phyloP scores from a whole-genome alignment of 805 yeast species.

The Monosporozyma servazzii region DNA sequence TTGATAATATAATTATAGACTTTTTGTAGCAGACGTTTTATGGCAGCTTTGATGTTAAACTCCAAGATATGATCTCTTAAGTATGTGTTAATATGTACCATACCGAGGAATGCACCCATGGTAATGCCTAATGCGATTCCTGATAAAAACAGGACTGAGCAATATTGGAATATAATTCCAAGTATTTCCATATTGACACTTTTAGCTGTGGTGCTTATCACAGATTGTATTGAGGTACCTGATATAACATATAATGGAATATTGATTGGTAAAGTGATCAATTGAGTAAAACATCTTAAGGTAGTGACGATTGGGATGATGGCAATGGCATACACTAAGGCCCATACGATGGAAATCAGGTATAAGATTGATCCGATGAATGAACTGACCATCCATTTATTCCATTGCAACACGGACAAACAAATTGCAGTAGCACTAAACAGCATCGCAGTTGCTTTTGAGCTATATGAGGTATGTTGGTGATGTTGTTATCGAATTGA shows the following conservation, averaged over 20 bases:
- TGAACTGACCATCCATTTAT: background rate
- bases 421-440: background rate
- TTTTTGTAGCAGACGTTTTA: background rate
- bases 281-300: background rate
- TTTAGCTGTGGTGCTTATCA: slow-evolving; percentile 12
- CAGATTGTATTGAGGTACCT: slow-evolving; percentile 17
- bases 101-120: background rate
- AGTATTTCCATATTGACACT: slow-evolving; percentile 13
- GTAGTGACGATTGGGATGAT: background rate
- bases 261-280: slow-evolving; percentile 18
- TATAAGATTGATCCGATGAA: background rate
- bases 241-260: slow-evolving; percentile 18
- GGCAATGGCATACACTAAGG: background rate
- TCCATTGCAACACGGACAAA: background rate
- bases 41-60: background rate
- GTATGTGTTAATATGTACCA: background rate
- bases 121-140: slow-evolving; percentile 5
- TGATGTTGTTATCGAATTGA: background rate
- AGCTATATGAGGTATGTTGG: background rate
- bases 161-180: slow-evolving; percentile 17
- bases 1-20: background rate
- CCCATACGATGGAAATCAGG: background rate
- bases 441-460: background rate
- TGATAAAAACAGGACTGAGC: slow-evolving; percentile 15
- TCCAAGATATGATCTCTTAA: background rate